Percentiles rank a stretch among this genome's conserved stretches.
Conservation (phyloP, 2,329 filamentous ascomycete genomes). For the Endothia cerciana region DNA sequence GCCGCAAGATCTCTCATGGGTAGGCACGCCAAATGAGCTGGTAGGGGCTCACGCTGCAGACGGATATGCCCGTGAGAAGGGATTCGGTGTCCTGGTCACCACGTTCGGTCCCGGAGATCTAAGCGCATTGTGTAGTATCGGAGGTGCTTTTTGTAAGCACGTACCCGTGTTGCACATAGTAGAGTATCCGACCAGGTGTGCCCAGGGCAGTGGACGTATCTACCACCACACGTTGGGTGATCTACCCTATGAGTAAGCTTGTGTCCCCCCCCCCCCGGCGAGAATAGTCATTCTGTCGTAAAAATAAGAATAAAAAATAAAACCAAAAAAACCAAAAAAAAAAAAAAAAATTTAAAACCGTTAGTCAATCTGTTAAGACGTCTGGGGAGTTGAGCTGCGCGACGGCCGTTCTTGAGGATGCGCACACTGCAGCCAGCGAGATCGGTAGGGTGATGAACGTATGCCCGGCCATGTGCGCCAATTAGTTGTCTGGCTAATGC, state of each 20-base stretch:
- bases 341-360: too few relatives aligned
- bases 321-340: too few relatives aligned
- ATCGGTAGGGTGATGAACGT: conserved; percentile 65
- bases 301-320: too few relatives aligned
- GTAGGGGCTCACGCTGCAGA: conserved; percentile 64
- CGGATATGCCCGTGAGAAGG: conserved; percentile 63
- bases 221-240: conserved; percentile 60
- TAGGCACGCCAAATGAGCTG: conserved; percentile 57
- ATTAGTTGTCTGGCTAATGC: not conserved
- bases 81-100: conserved; percentile 58
- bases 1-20: conserved; percentile 51
- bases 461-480: conserved; percentile 19
- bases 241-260: conserved; percentile 48
- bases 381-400: conserved; percentile 60
- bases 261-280: not conserved
- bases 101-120: conserved; percentile 62
- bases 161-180: conserved; percentile 60
- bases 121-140: conserved; percentile 60
- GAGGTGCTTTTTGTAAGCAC: conserved; percentile 59
- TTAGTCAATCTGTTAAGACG: conserved; percentile 67
- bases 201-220: conserved; percentile 34
- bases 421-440: conserved; percentile 56
- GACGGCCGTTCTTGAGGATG: conserved; percentile 58
- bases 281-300: not conserved
- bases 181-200: conserved; percentile 35